Percentiles rank a stretch among this genome's conserved stretches.
Evolutionary conservation across 129 eudicot species (phyloP).

Genomic region (Scalesia atractyloides): DNA sequence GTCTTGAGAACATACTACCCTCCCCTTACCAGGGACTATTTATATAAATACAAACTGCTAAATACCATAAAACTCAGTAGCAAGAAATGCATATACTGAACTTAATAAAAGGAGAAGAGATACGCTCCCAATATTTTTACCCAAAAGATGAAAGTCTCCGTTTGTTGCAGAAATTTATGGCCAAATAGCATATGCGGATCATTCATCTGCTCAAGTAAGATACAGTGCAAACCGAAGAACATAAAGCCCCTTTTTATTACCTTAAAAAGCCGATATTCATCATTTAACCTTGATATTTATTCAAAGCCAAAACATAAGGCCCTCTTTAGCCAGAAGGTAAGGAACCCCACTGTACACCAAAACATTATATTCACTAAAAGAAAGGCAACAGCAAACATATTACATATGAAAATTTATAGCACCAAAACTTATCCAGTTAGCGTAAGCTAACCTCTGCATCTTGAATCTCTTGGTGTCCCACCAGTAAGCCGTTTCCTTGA

Average conservation of each 20-base stretch:
- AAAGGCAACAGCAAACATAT: too few relatives aligned
- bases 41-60: slow-evolving; percentile 26
- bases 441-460: too few relatives aligned
- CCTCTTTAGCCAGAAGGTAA: too few relatives aligned
- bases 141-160: slow-evolving; percentile 66
- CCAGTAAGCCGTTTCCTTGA: too few relatives aligned
- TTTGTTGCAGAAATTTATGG: slow-evolving; percentile 50
- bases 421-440: too few relatives aligned
- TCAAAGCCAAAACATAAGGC: too few relatives aligned
- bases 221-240: slow-evolving; percentile 38
- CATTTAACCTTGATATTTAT: too few relatives aligned
- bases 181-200: slow-evolving; percentile 49
- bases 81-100: slow-evolving; percentile 50
- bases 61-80: slow-evolving; percentile 77
- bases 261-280: slow-evolving; percentile 12
- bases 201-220: slow-evolving; percentile 51
- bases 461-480: too few relatives aligned
- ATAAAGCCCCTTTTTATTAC: slow-evolving; percentile 39
- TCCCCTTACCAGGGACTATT: slow-evolving; percentile 87
- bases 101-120: slow-evolving; percentile 52
- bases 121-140: slow-evolving; percentile 72
- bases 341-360: too few relatives aligned
- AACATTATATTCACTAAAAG: too few relatives aligned
- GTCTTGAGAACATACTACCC: slow-evolving; percentile 53
- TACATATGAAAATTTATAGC: too few relatives aligned